Base-by-base conservation (phyloP, 768 basidiomycete genomes). In the Suillus paluster region DNA sequence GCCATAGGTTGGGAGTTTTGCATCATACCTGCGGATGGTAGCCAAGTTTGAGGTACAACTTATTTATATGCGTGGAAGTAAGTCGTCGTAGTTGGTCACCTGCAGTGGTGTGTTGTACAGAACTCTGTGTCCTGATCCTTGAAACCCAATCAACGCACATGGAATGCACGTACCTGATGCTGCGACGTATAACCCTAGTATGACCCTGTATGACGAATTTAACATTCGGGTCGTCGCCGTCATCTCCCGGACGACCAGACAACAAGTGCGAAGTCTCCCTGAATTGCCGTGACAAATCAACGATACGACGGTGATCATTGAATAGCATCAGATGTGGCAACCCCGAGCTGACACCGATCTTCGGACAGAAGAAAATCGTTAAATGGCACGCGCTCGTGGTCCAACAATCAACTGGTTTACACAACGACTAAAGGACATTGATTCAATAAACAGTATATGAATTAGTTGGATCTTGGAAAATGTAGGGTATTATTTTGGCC, bases 21-120 rank as follows among this genome's bases (percentile, higher is more conserved):
- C 53, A 25, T 50, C 27, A 17, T 49, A 11, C 45, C 25, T 25
- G 49, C 30, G 30, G 49, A 50, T 50, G 49, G 23, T 39, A 39
- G 53, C 34, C 36, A 54, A 25, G 38, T 55, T 41, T 39, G 54
- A 55, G 25, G 17, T 39, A 12, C 19, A 27, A 27, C 17, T 39
- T 55, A 55, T 55, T 55, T 55, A 55, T 38, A 55, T 39, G 38
- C 38, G 25, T 39, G 54, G 38, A 55, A 39, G 36, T 25, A 38
- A 48, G 17, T 30, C 19, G 17, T 30, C 19, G 10, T 39, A 25
- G 53, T 25, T 15, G 21, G 53, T 30, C 30, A 30, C 30, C 30
- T 38, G 21, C n/a, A n/a, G 14, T 14, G 34, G 21, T 53, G 33
- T 38, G 5, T 38, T 38, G 19, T 30, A 38, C 36, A 25, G 38